Evolutionary conservation across 169 alveolate genomes (phyloP).

Genomic region (Condylostoma magnum): DNA sequence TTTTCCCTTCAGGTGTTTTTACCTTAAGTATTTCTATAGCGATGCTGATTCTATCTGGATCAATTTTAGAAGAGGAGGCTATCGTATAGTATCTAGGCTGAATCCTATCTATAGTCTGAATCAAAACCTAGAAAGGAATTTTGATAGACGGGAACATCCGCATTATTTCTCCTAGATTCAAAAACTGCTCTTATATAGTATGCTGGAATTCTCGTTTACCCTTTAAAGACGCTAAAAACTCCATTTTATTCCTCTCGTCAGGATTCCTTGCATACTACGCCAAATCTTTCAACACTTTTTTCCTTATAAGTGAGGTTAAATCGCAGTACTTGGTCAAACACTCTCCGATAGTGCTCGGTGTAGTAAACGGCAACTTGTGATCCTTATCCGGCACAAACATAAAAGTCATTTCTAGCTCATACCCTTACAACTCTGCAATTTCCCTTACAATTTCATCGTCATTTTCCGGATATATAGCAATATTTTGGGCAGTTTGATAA

Average conservation of each 20-base stretch:
- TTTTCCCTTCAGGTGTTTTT: slow-evolving; percentile 26
- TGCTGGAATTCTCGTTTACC: slow-evolving; percentile 25
- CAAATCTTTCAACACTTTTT: slow-evolving; percentile 8
- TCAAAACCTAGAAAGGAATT: slow-evolving; percentile 3
- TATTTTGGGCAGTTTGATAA: slow-evolving; percentile 16
- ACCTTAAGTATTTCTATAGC: slow-evolving; percentile 19
- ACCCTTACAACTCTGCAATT: slow-evolving; percentile 21
- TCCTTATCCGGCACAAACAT: neutral
- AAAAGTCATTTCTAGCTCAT: slow-evolving; percentile 21
- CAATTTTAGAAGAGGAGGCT: neutral
- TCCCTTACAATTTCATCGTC: slow-evolving; percentile 30
- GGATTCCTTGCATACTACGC: slow-evolving; percentile 14
- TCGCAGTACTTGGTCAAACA: slow-evolving; percentile 27
- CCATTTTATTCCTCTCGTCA: slow-evolving; percentile 7
- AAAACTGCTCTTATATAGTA: slow-evolving; percentile 8
- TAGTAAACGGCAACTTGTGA: slow-evolving; percentile 10
- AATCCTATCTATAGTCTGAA: slow-evolving; percentile 25
- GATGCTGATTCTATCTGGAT: slow-evolving; percentile 2
- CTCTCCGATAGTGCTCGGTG: slow-evolving; percentile 26
- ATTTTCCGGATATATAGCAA: slow-evolving; percentile 32
- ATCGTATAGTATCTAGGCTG: slow-evolving; percentile 23
- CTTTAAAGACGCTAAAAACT: slow-evolving; percentile 9
- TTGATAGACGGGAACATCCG: slow-evolving; percentile 8
- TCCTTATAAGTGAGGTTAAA: slow-evolving; percentile 9
- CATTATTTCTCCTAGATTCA: slow-evolving; percentile 11